A percentile compares a stretch with the other conserved stretches of the same genome.
phyloP scores from a whole-genome alignment of 768 basidiomycete species.

The Auricularia heimuer region DNA sequence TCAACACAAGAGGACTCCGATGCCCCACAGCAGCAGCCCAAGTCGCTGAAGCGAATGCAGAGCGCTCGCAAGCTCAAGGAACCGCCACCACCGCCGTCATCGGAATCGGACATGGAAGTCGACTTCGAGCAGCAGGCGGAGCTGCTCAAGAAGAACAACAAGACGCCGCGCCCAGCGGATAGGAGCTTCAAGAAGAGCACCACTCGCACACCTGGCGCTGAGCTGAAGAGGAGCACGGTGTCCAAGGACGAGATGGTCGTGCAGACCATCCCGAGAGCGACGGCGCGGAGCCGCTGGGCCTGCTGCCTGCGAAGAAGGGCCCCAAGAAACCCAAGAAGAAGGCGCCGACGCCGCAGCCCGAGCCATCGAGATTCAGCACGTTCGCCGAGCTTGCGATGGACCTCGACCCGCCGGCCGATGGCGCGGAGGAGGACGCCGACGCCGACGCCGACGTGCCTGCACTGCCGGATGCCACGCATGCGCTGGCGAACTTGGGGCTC shows the following conservation, averaged over 20 bases:
- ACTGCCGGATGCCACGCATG: neutral
- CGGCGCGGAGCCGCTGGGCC: neutral
- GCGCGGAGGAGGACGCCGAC: neutral
- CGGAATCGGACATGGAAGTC: neutral
- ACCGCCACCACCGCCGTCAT: neutral
- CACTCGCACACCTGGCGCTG: neutral
- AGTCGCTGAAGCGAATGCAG: neutral
- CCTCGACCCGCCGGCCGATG: neutral
- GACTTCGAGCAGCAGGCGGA: neutral
- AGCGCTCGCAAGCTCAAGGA: neutral
- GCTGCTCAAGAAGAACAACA: neutral
- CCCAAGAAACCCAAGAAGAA: slow-evolving; percentile 27
- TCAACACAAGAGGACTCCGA: neutral
- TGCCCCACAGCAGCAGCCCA: neutral
- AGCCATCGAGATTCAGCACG: neutral
- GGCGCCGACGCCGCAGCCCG: slow-evolving; percentile 14
- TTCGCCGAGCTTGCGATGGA: neutral
- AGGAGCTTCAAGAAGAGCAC: neutral
- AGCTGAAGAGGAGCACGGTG: neutral
- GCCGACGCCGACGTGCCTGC: neutral
- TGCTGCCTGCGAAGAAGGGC: slow-evolving; percentile 2
- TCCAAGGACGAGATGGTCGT: neutral
- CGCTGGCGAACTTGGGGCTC: neutral
- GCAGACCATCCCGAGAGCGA: neutral
- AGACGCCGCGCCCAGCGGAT: neutral